These are phyloP conservation scores for Zopfia rhizophila DNA, from an alignment of 2,329 filamentous ascomycete genomes.

Conservation along the genomic window DNA sequence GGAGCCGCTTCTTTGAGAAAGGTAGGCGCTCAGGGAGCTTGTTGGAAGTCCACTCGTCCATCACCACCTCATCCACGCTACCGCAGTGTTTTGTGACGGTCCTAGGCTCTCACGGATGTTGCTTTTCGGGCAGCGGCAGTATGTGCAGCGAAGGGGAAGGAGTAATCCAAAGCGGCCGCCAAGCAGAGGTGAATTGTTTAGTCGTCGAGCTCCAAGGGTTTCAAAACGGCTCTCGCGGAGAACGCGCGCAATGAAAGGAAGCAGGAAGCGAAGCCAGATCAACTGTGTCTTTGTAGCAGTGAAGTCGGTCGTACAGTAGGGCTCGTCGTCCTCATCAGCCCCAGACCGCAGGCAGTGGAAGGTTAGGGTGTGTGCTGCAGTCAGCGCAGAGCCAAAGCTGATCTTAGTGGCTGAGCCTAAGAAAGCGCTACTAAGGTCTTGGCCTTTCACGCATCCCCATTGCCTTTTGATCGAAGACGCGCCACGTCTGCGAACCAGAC, in stretches of 20 bases:
- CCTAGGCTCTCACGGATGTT: constrained; percentile 16
- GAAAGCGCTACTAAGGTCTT: no score
- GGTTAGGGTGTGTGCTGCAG: no score
- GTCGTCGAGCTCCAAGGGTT: constrained; percentile 24
- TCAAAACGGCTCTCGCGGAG: constrained; percentile 41
- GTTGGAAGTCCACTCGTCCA: constrained; percentile 49
- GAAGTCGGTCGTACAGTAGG: no score
- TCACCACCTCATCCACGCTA: constrained; percentile 23
- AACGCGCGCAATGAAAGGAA: constrained; percentile 33
- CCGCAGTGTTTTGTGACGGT: background rate
- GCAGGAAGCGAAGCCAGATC: constrained; percentile 7
- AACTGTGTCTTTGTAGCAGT: background rate
- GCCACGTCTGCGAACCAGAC: no score
- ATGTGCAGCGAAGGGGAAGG: constrained; percentile 20
- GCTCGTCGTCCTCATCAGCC: no score
- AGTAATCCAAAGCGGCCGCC: constrained; percentile 18
- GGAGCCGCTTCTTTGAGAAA: constrained; percentile 64
- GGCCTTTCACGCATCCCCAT: no score
- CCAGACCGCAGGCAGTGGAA: no score
- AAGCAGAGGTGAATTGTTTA: constrained; percentile 17
- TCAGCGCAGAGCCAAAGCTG: no score
- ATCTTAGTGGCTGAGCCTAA: no score
- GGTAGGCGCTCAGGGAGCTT: constrained; percentile 58
- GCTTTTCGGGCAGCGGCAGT: constrained; percentile 4
- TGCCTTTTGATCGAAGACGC: no score